phyloP scores from a whole-genome alignment of 2,329 filamentous ascomycete species.

The Colletotrichum incanum region DNA sequence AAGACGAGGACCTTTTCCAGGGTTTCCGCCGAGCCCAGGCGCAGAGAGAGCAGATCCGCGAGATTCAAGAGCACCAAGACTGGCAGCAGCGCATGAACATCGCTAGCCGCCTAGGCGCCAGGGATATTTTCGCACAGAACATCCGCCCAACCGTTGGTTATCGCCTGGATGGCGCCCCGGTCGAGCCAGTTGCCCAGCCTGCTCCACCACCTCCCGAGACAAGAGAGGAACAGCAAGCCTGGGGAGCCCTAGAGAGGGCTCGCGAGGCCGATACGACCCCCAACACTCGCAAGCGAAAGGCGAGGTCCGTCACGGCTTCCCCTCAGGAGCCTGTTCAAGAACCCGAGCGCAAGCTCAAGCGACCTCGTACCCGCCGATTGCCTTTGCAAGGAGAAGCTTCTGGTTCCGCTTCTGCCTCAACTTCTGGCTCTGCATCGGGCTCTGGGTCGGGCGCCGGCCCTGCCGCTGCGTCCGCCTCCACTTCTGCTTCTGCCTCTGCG shows the following conservation, averaged over 20 bases:
- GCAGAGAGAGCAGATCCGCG: constrained; percentile 62
- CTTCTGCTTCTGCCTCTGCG: constrained; percentile 28
- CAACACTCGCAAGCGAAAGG: constrained; percentile 80
- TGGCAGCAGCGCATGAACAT: constrained; percentile 91
- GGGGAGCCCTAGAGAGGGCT: constrained; percentile 92
- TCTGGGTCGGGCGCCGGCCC: constrained; percentile 43
- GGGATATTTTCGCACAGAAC: constrained; percentile 78
- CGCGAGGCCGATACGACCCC: constrained; percentile 74
- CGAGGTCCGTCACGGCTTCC: constrained; percentile 78
- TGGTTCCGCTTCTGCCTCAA: constrained; percentile 49
- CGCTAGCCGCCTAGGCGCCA: constrained; percentile 83
- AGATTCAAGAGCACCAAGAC: constrained; percentile 73
- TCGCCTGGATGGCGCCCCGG: constrained; percentile 68
- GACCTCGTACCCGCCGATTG: constrained; percentile 83
- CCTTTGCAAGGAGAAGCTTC: constrained; percentile 65
- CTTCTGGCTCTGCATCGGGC: constrained; percentile 17
- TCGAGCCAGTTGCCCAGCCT: constrained; percentile 15
- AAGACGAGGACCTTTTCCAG: constrained; percentile 76
- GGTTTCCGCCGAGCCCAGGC: constrained; percentile 69
- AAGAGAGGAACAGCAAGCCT: constrained; percentile 85
- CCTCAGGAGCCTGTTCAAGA: constrained; percentile 77
- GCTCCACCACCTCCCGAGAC: constrained; percentile 66
- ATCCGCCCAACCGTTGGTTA: constrained; percentile 73
- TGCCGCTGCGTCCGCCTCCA: constrained; percentile 44
- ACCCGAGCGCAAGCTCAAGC: constrained; percentile 87